Evolutionary conservation across 129 eudicot genomes (phyloP).

Genomic region (Dittrichia graveolens): DNA sequence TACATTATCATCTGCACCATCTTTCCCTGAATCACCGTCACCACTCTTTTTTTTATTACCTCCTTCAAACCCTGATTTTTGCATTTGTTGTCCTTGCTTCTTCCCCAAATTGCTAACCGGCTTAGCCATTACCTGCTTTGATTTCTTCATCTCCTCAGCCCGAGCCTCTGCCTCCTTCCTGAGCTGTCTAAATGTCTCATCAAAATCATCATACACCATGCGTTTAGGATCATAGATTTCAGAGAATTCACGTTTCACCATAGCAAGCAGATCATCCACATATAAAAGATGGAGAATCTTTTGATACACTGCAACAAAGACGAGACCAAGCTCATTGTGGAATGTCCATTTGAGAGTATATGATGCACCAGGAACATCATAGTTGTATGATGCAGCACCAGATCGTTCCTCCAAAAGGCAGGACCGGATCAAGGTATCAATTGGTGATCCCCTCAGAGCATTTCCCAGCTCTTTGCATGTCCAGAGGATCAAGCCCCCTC

Average conservation of each 20-base stretch:
- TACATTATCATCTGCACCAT: constrained; percentile 34
- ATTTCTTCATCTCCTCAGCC: constrained; percentile 81
- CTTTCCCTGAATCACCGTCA: constrained; percentile 54
- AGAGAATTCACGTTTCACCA: constrained; percentile 89
- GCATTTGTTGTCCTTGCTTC: constrained; percentile 67
- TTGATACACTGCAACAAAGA: constrained; percentile 95
- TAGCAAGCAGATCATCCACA: constrained; percentile 82
- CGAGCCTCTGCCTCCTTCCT: constrained; percentile 89
- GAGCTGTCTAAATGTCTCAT: constrained; percentile 80
- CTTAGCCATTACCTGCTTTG: constrained; percentile 64
- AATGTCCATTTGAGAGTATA: constrained; percentile 97
- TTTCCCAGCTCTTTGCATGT: constrained; percentile 93
- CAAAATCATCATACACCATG: constrained; percentile 74
- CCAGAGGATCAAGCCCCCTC: constrained; percentile 99
- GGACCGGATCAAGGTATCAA: constrained; percentile 79
- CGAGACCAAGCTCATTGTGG: constrained; percentile 88
- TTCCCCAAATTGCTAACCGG: constrained; percentile 46
- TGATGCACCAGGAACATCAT: constrained; percentile 86
- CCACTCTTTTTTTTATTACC: constrained; percentile 67
- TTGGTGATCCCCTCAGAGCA: constrained; percentile 85
- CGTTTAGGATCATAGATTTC: constrained; percentile 74
- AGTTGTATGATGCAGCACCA: constrained; percentile 82
- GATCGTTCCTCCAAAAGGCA: constrained; percentile 97
- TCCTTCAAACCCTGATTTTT: constrained; percentile 50
- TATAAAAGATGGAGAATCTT: constrained; percentile 85